Conservation (phyloP, 177 flowering plant species). For the Vitis hybrid region DNA sequence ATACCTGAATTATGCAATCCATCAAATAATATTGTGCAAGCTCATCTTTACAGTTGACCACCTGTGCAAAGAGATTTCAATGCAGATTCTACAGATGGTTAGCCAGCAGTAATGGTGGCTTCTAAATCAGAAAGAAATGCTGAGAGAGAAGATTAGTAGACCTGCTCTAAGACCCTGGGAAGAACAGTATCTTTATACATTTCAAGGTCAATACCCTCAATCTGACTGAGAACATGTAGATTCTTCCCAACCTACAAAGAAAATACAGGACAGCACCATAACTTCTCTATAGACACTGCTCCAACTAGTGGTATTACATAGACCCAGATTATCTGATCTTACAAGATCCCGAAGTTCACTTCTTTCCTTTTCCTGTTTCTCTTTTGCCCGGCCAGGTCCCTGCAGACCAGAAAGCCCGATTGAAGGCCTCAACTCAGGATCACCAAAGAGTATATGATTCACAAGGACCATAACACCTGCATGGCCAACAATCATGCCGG, state of each 20-base stretch:
- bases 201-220: slow-evolving; percentile 97
- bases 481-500: slow-evolving; percentile 82
- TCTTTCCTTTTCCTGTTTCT: slow-evolving; percentile 96
- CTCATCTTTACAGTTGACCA: slow-evolving; percentile 97
- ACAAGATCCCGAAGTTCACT: slow-evolving; percentile 99
- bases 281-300: slow-evolving; percentile 5
- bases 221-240: slow-evolving; percentile 92
- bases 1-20: slow-evolving; percentile 99
- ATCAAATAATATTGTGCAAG: slow-evolving; percentile 91
- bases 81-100: neutral
- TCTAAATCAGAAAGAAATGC: neutral
- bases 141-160: slow-evolving; percentile 12
- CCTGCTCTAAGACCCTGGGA: slow-evolving; percentile 97
- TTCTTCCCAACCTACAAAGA: slow-evolving; percentile 88
- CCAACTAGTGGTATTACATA: slow-evolving; percentile 19
- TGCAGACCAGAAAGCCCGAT: slow-evolving; percentile 93
- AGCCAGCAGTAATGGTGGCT: neutral
- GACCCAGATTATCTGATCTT: slow-evolving; percentile 32
- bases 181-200: slow-evolving; percentile 91
- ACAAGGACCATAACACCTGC: slow-evolving; percentile 74
- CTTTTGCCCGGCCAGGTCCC: slow-evolving; percentile 92
- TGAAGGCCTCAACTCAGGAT: slow-evolving; percentile 89
- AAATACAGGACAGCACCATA: slow-evolving; percentile 14
- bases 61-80: slow-evolving; percentile 41
- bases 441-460: slow-evolving; percentile 81